A percentile compares a stretch with the other conserved stretches of the same genome.
Conservation (phyloP, 106 monocot species). For the Phalaenopsis equestris region DNA sequence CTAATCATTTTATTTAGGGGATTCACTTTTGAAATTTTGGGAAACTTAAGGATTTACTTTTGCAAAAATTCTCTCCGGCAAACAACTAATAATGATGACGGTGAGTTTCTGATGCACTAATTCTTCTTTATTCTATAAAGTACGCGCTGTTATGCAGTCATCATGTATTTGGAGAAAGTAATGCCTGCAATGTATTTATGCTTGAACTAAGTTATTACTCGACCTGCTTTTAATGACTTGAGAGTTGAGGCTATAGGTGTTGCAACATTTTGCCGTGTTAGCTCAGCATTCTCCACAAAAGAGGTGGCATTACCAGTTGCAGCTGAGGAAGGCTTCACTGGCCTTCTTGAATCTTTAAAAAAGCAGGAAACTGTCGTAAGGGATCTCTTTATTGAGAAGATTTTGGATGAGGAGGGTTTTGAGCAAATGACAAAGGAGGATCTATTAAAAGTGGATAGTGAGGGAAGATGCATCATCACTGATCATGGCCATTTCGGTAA, state of each 20-base stretch:
- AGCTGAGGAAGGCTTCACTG: slow-evolving; percentile 95
- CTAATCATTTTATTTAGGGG: too few species aligned
- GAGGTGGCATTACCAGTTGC: slow-evolving; percentile 75
- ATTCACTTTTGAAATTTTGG: too few species aligned
- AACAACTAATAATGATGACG: too few species aligned
- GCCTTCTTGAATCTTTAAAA: slow-evolving; percentile 40
- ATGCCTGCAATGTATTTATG: not conserved
- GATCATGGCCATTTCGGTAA: slow-evolving; percentile 99
- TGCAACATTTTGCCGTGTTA: slow-evolving; percentile 85
- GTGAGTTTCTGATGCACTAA: too few species aligned
- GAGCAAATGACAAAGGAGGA: slow-evolving; percentile 58
- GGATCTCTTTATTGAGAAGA: slow-evolving; percentile 25
- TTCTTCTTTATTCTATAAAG: too few species aligned
- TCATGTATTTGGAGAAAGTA: not conserved
- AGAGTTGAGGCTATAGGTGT: slow-evolving; percentile 46
- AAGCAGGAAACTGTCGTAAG: slow-evolving; percentile 23
- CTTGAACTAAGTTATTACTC: not conserved
- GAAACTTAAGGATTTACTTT: too few species aligned
- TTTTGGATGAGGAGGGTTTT: slow-evolving; percentile 34
- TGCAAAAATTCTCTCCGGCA: too few species aligned
- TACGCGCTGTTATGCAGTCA: not conserved
- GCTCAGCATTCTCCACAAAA: slow-evolving; percentile 68
- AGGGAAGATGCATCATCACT: slow-evolving; percentile 87
- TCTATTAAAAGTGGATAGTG: slow-evolving; percentile 65
- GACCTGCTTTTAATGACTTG: not conserved